Conservation (phyloP, 768 basidiomycete genomes). For the Chalciporus sphaerocephalus region DNA sequence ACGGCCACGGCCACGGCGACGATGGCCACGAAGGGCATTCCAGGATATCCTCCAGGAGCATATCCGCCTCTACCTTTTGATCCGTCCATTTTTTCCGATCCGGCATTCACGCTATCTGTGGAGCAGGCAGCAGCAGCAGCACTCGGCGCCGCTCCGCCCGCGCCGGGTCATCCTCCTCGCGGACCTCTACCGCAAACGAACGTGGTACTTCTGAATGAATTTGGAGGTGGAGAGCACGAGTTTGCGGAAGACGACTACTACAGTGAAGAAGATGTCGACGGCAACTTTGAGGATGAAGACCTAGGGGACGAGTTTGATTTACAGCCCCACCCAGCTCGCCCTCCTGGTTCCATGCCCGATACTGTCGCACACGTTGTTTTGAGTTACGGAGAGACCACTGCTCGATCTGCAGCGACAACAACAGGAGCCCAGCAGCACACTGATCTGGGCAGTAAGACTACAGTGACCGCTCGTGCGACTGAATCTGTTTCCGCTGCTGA, state of each 20-base stretch:
- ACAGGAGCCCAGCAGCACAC: conserved; percentile 9
- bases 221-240: conserved; percentile 33
- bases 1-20: conserved; percentile 28
- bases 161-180: conserved; percentile 31
- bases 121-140: conserved; percentile 44
- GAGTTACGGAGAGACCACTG: conserved; percentile 35
- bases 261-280: conserved; percentile 46
- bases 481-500: conserved; percentile 15
- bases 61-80: conserved; percentile 45
- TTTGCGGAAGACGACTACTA: conserved; percentile 41
- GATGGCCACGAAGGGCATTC: conserved; percentile 32
- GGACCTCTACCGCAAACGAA: conserved; percentile 31
- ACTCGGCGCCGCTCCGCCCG: conserved; percentile 26
- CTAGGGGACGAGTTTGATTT: conserved; percentile 30
- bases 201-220: conserved; percentile 39
- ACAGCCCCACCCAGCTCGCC: conserved; percentile 22
- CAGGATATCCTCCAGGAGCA: conserved; percentile 40
- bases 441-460: conserved; percentile 29
- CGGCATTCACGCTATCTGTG: conserved; percentile 48
- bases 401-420: conserved; percentile 10
- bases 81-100: conserved; percentile 50
- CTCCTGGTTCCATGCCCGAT: conserved; percentile 20
- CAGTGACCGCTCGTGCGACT: conserved; percentile 20
- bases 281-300: conserved; percentile 38
- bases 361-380: conserved; percentile 38